Conservation (phyloP, 2,329 filamentous ascomycete genomes). For the Pseudonectria buxi region DNA sequence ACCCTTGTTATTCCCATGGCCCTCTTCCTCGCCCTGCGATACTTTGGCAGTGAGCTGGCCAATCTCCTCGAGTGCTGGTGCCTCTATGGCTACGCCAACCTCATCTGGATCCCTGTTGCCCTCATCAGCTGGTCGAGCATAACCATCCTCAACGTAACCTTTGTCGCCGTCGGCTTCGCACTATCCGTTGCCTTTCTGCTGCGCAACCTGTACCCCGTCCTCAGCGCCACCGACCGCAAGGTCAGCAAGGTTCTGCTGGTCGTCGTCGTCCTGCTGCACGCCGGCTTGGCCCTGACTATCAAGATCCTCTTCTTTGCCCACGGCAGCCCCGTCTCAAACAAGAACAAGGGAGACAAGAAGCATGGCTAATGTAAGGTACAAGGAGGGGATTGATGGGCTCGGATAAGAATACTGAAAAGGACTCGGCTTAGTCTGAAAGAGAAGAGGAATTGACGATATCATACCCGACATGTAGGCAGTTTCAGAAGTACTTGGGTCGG, state of each 20-base stretch:
- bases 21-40: constrained; percentile 82
- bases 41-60: constrained; percentile 90
- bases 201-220: constrained; percentile 81
- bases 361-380: constrained; percentile 14
- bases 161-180: constrained; percentile 80
- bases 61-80: constrained; percentile 94
- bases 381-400: constrained; percentile 12
- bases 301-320: constrained; percentile 96
- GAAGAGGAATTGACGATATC: no score
- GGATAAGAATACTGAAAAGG: not conserved
- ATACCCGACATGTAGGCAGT: no score
- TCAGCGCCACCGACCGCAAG: constrained; percentile 87
- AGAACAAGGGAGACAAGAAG: constrained; percentile 25
- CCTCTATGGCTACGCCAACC: constrained; percentile 90
- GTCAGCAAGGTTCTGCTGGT: constrained; percentile 83
- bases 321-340: constrained; percentile 47
- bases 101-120: constrained; percentile 95
- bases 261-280: constrained; percentile 76
- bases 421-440: not conserved
- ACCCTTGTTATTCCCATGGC: constrained; percentile 78
- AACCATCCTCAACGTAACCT: constrained; percentile 83
- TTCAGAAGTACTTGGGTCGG: no score
- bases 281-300: constrained; percentile 86
- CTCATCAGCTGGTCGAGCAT: constrained; percentile 85
- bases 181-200: constrained; percentile 78